Evolutionary conservation across 2,329 filamentous ascomycete species (phyloP).

Genomic region (Thielaviopsis ethacetica): DNA sequence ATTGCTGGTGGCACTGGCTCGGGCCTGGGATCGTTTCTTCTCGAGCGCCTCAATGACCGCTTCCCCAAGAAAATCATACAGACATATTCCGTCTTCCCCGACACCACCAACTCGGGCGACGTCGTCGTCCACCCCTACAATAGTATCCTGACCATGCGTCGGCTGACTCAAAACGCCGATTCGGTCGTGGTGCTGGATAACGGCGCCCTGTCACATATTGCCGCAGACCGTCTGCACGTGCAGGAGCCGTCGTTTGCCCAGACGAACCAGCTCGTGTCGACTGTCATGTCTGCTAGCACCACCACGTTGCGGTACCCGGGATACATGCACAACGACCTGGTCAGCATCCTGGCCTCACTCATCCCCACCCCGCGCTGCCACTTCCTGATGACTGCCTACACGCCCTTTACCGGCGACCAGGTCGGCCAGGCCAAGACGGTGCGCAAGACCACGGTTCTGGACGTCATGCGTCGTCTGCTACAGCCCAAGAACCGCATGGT

Average conservation of each 20-base stretch:
- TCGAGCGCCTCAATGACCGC: conserved; percentile 89
- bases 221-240: conserved; percentile 83
- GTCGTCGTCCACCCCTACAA: conserved; percentile 98
- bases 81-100: conserved; percentile 96
- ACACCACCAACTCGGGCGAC: conserved; percentile 71
- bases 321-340: conserved; percentile 99
- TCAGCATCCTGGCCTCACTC: conserved; percentile 87
- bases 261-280: conserved; percentile 91
- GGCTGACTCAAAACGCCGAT: conserved; percentile 89
- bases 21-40: conserved; percentile 83
- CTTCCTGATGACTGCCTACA: conserved; percentile 97
- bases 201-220: conserved; percentile 81
- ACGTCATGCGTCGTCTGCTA: conserved; percentile 88
- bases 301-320: conserved; percentile 93
- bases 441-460: conserved; percentile 90
- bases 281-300: conserved; percentile 96
- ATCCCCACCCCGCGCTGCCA: conserved; percentile 95
- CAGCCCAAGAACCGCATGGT: conserved; percentile 99
- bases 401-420: conserved; percentile 89
- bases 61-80: conserved; percentile 99
- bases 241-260: conserved; percentile 94
- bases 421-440: conserved; percentile 96
- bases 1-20: conserved; percentile 95
- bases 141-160: conserved; percentile 78
- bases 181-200: conserved; percentile 97